Base-by-base conservation (phyloP, 2,329 filamentous ascomycete genomes). In the Apiospora pterosperma region DNA sequence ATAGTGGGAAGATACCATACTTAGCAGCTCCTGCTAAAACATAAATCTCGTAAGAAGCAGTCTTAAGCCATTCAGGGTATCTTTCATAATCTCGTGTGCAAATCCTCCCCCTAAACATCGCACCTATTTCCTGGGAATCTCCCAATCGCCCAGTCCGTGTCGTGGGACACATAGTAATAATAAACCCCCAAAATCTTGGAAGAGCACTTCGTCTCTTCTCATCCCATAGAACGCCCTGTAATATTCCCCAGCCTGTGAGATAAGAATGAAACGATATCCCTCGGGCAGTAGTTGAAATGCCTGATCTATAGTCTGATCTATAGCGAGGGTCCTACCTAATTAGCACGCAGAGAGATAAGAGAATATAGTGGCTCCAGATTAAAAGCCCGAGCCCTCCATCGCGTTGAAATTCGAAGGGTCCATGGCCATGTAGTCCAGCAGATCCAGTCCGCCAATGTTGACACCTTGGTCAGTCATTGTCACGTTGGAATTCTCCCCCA, bases 401-500 rank as follows among this genome's bases (percentile, higher is more conserved):
- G 58, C 34, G 34, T 36, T 62, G 60, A 34, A 44, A 41, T 62
- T 34, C 2, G 41, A 34, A 34, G 60, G 60, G 39, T 76, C 87
- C 83, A 89, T 86, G 8, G 86, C 84, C 87, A 90, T 89, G 68
- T 88, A 90, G 71, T 91, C 88, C 16, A 91, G 81, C 69, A 91
- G 72, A 72, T 91, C 88, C 36, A 90, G 79, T 0, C 88, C 88
- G 11, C 87, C 88, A 2, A 90, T 85, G 69, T 89, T 89, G 61
- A 90, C 85, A 34, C 88, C 88, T 69, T 90, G 88, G 10, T 88
- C 85, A 3, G 87, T 90, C 85, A 90, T 89, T 52, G 86, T 86
- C 11, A 90, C 86, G 7, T 82, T 82, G 38, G 82, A 82, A 67
- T 87, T 86, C 66, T 85, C 75, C 25, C 72, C 85, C 70, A 89